Evolutionary conservation across 202 grass and related monocot genomes (phyloP).

Genomic region (Eragrostis tef): DNA sequence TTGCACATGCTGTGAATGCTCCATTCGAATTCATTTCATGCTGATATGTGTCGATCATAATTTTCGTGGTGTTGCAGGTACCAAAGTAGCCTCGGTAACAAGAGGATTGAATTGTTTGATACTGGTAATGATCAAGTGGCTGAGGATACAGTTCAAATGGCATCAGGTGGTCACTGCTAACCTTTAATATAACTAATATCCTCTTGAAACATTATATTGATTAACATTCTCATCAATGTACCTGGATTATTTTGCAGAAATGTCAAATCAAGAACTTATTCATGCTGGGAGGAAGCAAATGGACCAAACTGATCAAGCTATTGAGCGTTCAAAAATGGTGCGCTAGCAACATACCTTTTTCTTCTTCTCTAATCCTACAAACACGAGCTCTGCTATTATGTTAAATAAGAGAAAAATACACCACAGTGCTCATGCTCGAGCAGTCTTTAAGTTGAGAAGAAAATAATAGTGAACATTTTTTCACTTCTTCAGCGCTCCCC

Average conservation of each 20-base stretch:
- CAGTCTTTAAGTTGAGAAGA: neutral
- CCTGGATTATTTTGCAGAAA: slow-evolving; percentile 54
- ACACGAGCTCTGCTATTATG: neutral
- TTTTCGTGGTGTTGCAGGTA: slow-evolving; percentile 64
- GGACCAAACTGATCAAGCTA: slow-evolving; percentile 91
- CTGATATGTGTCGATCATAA: slow-evolving; percentile 28
- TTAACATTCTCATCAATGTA: slow-evolving; percentile 38
- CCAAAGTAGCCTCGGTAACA: slow-evolving; percentile 92
- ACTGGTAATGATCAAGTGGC: slow-evolving; percentile 66
- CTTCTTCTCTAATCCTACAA: neutral
- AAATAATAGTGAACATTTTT: neutral
- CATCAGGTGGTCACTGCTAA: slow-evolving; percentile 65
- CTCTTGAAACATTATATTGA: neutral
- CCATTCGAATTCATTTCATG: neutral
- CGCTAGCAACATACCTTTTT: neutral
- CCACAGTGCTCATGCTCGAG: neutral
- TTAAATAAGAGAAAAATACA: neutral
- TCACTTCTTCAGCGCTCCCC: neutral
- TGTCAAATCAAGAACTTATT: slow-evolving; percentile 94
- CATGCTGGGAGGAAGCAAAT: slow-evolving; percentile 75
- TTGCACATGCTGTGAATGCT: neutral
- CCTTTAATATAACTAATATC: slow-evolving; percentile 3
- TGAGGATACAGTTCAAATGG: slow-evolving; percentile 77
- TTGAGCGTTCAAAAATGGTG: slow-evolving; percentile 94
- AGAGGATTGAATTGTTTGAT: slow-evolving; percentile 95